phyloP scores from a whole-genome alignment of 805 yeast genomes.

The Metschnikowia lachancei region DNA sequence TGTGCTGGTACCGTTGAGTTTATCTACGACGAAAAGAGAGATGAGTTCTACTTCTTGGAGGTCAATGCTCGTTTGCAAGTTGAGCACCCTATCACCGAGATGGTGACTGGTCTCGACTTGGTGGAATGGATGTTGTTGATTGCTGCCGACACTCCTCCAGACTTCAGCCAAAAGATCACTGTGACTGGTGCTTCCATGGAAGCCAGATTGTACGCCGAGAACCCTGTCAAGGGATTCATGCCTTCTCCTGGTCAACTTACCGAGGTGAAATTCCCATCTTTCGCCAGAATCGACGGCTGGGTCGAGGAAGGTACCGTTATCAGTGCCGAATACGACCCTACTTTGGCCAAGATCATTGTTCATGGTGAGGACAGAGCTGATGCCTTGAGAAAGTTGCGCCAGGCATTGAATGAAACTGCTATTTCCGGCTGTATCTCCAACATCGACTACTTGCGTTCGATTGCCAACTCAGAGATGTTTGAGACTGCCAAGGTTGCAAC shows the following conservation, averaged over 20 bases:
- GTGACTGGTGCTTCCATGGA: conserved; percentile 92
- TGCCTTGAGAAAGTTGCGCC: conserved; percentile 71
- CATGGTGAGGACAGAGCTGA: conserved; percentile 88
- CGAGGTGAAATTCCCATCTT: conserved; percentile 77
- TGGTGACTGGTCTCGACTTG: conserved; percentile 89
- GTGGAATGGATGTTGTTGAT: conserved; percentile 96
- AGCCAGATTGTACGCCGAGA: conserved; percentile 94
- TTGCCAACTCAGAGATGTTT: conserved; percentile 83
- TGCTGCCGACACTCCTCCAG: conserved; percentile 88
- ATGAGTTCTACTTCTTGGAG: conserved; percentile 91
- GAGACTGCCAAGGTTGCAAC: conserved; percentile 81
- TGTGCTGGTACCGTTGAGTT: conserved; percentile 98
- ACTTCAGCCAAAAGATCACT: conserved; percentile 55
- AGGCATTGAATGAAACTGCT: conserved; percentile 81
- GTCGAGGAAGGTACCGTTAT: conserved; percentile 81
- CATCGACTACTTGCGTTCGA: conserved; percentile 81
- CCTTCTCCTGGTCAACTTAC: conserved; percentile 96
- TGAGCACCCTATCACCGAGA: conserved; percentile 95
- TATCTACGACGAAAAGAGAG: conserved; percentile 81
- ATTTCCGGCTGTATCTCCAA: conserved; percentile 88
- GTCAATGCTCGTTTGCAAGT: conserved; percentile 97
- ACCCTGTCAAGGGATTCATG: conserved; percentile 90
- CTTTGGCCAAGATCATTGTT: conserved; percentile 93
- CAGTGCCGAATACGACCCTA: conserved; percentile 94
- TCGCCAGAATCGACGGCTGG: conserved; percentile 97